Evolutionary conservation across 2,329 filamentous ascomycete species (phyloP).

Genomic region (Bipolaris sorokiniana): DNA sequence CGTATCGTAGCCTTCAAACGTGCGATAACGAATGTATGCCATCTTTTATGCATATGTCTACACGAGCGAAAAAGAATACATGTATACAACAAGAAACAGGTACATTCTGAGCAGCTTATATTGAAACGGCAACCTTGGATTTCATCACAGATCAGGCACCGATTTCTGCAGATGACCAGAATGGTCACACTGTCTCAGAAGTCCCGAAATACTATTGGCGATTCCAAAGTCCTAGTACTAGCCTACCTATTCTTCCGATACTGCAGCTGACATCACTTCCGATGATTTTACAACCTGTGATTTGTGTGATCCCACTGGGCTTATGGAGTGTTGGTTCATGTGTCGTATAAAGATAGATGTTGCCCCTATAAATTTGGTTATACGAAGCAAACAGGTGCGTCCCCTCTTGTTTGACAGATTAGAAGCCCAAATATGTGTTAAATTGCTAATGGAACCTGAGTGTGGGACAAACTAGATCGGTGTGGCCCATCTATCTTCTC

Average conservation of each 20-base stretch:
- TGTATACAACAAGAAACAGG: background rate
- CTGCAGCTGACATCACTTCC: constrained; percentile 7
- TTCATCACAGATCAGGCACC: constrained; percentile 18
- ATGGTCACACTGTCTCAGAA: constrained; percentile 40
- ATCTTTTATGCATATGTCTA: constrained; percentile 22
- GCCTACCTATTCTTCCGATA: constrained; percentile 5
- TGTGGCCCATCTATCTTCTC: constrained; percentile 26
- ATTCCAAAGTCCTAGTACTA: constrained; percentile 3
- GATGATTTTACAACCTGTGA: constrained; percentile 6
- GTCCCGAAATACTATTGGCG: constrained; percentile 20
- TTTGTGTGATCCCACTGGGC: constrained; percentile 13
- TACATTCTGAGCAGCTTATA: background rate
- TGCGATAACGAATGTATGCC: constrained; percentile 45
- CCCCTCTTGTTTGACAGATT: constrained; percentile 1
- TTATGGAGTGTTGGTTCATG: constrained; percentile 4
- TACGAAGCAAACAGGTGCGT: background rate
- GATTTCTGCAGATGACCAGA: constrained; percentile 35
- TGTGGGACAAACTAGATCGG: background rate
- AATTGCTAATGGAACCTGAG: background rate
- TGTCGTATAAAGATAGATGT: constrained; percentile 8
- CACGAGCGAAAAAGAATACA: background rate
- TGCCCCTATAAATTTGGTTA: constrained; percentile 6
- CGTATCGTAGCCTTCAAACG: constrained; percentile 42
- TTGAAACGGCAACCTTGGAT: constrained; percentile 1
- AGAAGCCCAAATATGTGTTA: background rate